These are phyloP conservation scores for Escallonia herrerae DNA, from an alignment of 129 eudicot species.

Conservation along the genomic window DNA sequence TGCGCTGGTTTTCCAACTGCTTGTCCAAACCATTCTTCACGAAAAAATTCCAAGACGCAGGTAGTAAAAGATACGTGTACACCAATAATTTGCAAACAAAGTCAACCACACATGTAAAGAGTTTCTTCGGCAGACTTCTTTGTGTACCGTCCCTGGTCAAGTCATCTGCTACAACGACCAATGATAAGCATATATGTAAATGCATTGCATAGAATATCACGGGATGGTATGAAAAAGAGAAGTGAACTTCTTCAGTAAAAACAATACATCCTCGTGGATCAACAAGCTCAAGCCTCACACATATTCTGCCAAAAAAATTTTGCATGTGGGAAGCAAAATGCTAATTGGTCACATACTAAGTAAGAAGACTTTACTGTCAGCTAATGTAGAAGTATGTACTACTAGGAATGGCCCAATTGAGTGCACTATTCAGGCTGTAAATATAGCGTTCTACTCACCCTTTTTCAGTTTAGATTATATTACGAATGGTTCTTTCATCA, in stretches of 20 bases:
- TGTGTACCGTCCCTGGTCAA: constrained; percentile 13
- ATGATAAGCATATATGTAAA: constrained; percentile 11
- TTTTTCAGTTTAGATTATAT: too few relatives aligned
- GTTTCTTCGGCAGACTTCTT: constrained; percentile 32
- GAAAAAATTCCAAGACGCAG: constrained; percentile 33
- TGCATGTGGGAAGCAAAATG: too few relatives aligned
- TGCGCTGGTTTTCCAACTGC: constrained; percentile 15
- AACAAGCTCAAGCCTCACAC: too few relatives aligned
- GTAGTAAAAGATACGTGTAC: constrained; percentile 36
- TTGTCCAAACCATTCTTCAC: constrained; percentile 22
- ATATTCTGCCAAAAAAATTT: too few relatives aligned
- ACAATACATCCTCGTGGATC: not conserved
- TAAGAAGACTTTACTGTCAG: too few relatives aligned
- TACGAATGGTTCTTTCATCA: too few relatives aligned
- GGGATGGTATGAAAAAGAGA: too few relatives aligned
- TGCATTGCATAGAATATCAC: constrained; percentile 3
- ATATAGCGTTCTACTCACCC: too few relatives aligned
- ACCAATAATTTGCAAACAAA: constrained; percentile 37
- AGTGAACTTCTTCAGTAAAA: not conserved
- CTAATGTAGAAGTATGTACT: too few relatives aligned
- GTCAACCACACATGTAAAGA: constrained; percentile 21
- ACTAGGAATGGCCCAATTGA: too few relatives aligned
- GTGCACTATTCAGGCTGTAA: too few relatives aligned
- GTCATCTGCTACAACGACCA: constrained; percentile 31
- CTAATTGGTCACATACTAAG: too few relatives aligned